Conservation (phyloP, 805 yeast species). For the Candida multigemmis region DNA sequence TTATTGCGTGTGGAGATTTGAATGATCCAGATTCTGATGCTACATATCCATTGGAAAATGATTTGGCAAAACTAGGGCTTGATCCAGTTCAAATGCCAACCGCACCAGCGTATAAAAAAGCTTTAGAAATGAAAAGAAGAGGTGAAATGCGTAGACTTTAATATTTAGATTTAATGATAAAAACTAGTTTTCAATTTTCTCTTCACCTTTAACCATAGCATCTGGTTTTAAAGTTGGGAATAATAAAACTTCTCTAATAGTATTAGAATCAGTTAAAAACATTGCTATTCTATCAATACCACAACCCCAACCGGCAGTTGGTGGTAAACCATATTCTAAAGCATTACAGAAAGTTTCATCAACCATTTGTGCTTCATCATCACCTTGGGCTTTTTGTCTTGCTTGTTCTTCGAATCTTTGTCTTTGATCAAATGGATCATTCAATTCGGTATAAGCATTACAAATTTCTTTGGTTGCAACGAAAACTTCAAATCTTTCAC, state of each 20-base stretch:
- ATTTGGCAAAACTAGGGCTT: constrained; percentile 33
- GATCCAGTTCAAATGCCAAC: constrained; percentile 96
- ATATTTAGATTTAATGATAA: neutral
- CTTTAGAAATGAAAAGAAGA: constrained; percentile 75
- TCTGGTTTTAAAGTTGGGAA: constrained; percentile 99
- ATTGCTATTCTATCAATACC: constrained; percentile 97
- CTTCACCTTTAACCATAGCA: constrained; percentile 30
- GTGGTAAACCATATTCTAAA: constrained; percentile 96
- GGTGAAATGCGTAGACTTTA: constrained; percentile 33
- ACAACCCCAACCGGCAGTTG: constrained; percentile 99
- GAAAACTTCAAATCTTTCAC: constrained; percentile 97
- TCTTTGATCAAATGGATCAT: constrained; percentile 98
- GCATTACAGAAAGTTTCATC: constrained; percentile 98
- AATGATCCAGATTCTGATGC: constrained; percentile 91
- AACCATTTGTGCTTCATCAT: constrained; percentile 94
- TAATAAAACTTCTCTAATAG: constrained; percentile 93
- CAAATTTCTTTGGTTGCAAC: constrained; percentile 98
- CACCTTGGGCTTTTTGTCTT: constrained; percentile 97
- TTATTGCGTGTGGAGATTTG: constrained; percentile 91
- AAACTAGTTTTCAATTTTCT: constrained; percentile 8
- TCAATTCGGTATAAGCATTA: constrained; percentile 97
- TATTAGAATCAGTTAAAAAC: constrained; percentile 94
- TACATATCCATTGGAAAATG: constrained; percentile 57
- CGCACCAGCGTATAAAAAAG: constrained; percentile 93
- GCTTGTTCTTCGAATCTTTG: constrained; percentile 98